phyloP scores from a whole-genome alignment of 2,329 filamentous ascomycete genomes.

The Leptosphaerulina australis region DNA sequence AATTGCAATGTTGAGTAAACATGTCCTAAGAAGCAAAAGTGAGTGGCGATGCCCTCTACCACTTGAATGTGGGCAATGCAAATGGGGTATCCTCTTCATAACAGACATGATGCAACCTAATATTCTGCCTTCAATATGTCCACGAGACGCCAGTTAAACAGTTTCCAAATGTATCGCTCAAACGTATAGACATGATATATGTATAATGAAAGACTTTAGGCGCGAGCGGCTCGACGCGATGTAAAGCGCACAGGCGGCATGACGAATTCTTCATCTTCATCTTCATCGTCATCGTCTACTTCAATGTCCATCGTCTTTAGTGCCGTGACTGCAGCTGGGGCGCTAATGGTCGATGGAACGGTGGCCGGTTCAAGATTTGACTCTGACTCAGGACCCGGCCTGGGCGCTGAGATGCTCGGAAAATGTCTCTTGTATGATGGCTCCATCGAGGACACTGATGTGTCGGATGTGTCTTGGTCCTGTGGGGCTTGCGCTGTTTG shows the following conservation, averaged over 20 bases:
- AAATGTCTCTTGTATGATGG: constrained; percentile 24
- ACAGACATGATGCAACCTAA: constrained; percentile 4
- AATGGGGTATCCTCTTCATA: constrained; percentile 14
- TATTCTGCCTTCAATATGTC: constrained; percentile 8
- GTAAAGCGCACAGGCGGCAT: constrained; percentile 47
- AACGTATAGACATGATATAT: constrained; percentile 37
- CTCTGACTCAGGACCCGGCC: constrained; percentile 8
- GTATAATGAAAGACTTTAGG: constrained; percentile 7
- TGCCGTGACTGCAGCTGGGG: constrained; percentile 8
- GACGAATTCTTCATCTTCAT: constrained; percentile 42
- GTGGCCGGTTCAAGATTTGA: constrained; percentile 14
- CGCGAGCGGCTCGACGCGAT: constrained; percentile 33
- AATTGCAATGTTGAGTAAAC: neutral
- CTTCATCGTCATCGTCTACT: constrained; percentile 45
- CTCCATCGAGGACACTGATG: constrained; percentile 24
- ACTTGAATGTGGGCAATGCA: neutral
- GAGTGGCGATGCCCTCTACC: neutral
- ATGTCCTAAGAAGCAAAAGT: neutral
- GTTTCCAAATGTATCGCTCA: constrained; percentile 30
- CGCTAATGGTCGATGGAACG: constrained; percentile 2
- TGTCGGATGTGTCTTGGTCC: constrained; percentile 26
- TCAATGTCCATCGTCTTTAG: constrained; percentile 43
- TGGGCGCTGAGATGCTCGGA: constrained; percentile 18
- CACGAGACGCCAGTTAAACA: constrained; percentile 5
- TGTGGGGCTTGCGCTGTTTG: constrained; percentile 19